Conservation (phyloP, 106 monocot species). For the Dendrobium nobile region DNA sequence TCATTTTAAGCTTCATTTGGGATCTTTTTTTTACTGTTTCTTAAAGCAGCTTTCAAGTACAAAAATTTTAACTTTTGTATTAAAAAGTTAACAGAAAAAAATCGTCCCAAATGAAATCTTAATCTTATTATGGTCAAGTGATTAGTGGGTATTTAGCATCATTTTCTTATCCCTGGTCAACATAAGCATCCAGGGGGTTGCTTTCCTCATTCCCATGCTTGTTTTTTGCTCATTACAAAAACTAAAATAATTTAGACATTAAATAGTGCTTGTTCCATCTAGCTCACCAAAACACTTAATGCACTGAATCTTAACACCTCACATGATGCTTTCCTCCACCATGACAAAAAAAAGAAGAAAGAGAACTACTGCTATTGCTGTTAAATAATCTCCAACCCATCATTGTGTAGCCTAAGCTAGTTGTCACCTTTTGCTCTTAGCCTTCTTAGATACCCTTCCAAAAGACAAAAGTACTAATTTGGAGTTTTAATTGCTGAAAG, state of each 20-base stretch:
- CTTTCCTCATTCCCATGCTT: not conserved
- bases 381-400: slow-evolving; percentile 1
- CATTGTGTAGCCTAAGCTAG: slow-evolving; percentile 2
- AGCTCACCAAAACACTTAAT: not conserved
- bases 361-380: not conserved
- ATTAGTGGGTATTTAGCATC: slow-evolving; percentile 1
- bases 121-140: not conserved
- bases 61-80: no score
- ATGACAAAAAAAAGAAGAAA: not conserved
- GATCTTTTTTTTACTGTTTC: no score
- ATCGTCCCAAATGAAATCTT: no score
- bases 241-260: not conserved
- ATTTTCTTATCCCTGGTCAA: not conserved
- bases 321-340: not conserved
- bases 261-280: not conserved
- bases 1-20: no score
- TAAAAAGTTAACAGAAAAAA: no score
- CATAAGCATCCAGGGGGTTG: not conserved
- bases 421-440: not conserved
- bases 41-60: no score
- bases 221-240: no score
- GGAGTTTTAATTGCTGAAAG: slow-evolving; percentile 1
- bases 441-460: not conserved
- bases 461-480: not conserved
- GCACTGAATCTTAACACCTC: slow-evolving; percentile 2